Evolutionary conservation across 257 asterid genomes (phyloP), one percentile per base, ranked within the genome.

Genomic region (Nicotiana undulata): DNA sequence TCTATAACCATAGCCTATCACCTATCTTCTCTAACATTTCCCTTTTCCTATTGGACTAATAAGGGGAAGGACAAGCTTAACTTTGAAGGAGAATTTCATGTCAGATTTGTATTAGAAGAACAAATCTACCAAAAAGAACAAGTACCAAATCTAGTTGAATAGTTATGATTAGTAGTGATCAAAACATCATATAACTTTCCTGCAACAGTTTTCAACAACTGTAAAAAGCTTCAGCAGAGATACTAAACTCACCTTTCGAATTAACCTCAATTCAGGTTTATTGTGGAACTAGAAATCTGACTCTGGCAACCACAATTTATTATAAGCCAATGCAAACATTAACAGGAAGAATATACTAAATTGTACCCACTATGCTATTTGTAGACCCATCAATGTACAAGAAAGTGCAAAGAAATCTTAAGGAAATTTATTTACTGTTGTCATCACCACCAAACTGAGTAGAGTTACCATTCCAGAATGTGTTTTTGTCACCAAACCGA

Each of bases 391-490:
- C 79, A 22, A 70, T 20, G 46, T 68, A 40, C 32, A 46, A 70
- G 77, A 46, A 72, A 72, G 77, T 3, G 59, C 59, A 72, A 11
- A 22, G 59, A 31, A 15, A 16, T 24, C 37, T 74, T 13, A 51
- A 51, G 16, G 56, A 51, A 51, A 11, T 15, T 67, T 66, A 79
- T 63, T 79, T 79, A 79, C 49, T 40, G 29, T 44, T 90, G 61
- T 85, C 86, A 34, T 90, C 89, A 17, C 99, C 96, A 17, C 97
- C 98, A 86, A 32, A 95, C 76, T 95, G 94, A 2, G 99, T 93
- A 9, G 99, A 95, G 79, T 95, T 95, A 34, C 99, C 98, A 70
- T 95, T 95, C 99, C 99, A 95, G 82, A 90, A 95, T 55, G 91
- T 82, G 75, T 95, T 93, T 84, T 88, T 88, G 77, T 89, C 94